phyloP scores from a whole-genome alignment of 352 stramenopile genomes.

The Globisporangium yorkense region DNA sequence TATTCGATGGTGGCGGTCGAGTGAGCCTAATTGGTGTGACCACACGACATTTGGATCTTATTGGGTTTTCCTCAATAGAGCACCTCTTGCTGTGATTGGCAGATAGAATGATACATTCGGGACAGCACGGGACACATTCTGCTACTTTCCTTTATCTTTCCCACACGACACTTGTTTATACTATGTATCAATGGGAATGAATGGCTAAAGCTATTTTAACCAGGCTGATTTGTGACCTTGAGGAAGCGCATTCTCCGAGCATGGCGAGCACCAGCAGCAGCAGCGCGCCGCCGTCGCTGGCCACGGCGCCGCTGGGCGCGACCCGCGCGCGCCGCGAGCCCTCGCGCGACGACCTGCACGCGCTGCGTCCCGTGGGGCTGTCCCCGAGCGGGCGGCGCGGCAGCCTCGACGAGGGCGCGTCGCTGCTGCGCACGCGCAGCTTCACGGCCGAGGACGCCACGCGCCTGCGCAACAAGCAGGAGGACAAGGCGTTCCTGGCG shows the following conservation, averaged over 20 bases:
- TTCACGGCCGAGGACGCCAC: slow-evolving; percentile 80
- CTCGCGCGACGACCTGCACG: slow-evolving; percentile 43
- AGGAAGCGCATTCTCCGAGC: background rate
- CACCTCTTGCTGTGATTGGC: background rate
- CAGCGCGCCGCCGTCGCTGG: background rate
- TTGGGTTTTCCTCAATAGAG: background rate
- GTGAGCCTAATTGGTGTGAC: background rate
- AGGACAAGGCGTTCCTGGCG: slow-evolving; percentile 39
- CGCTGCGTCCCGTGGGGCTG: slow-evolving; percentile 36
- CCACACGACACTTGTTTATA: too few species aligned
- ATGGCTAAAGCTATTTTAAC: too few species aligned
- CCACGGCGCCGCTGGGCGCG: background rate
- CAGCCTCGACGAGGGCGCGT: slow-evolving; percentile 11
- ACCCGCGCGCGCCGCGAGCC: slow-evolving; percentile 16
- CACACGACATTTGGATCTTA: background rate
- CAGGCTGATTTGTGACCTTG: background rate
- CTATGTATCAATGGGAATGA: too few species aligned
- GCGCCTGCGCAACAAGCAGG: slow-evolving; percentile 10
- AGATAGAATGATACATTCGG: too few species aligned
- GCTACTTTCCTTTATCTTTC: too few species aligned
- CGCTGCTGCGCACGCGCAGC: slow-evolving; percentile 34
- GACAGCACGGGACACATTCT: too few species aligned
- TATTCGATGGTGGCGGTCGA: slow-evolving; percentile 1
- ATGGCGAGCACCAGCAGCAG: background rate
- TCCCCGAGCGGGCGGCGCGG: slow-evolving; percentile 24